These are phyloP conservation scores for Tremella mesenterica DNA, from an alignment of 768 basidiomycete species.

Conservation along the genomic window DNA sequence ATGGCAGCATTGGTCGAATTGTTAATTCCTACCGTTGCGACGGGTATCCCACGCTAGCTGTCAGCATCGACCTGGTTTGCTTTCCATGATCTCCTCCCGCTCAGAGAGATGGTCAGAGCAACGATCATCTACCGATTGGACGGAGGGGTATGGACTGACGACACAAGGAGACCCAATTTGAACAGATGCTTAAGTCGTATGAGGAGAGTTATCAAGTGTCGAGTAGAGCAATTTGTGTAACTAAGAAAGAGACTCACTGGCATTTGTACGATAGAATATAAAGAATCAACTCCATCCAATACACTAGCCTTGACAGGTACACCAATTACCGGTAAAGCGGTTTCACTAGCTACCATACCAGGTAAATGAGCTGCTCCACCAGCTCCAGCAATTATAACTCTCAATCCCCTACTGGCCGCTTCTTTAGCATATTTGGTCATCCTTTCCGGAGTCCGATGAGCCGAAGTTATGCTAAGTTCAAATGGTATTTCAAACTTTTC, in stretches of 20 bases:
- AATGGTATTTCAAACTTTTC: slow-evolving; percentile 75
- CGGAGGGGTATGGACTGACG: too few species aligned
- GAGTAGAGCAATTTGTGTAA: too few species aligned
- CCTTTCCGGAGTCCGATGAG: slow-evolving; percentile 85
- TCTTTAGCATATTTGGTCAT: slow-evolving; percentile 71
- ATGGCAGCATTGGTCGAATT: slow-evolving; percentile 89
- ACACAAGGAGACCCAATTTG: too few species aligned
- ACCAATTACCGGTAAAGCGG: slow-evolving; percentile 81
- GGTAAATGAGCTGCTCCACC: slow-evolving; percentile 98
- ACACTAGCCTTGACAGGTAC: slow-evolving; percentile 93
- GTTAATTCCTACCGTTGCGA: slow-evolving; percentile 94
- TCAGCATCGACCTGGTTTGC: slow-evolving; percentile 1
- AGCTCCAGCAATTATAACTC: slow-evolving; percentile 83
- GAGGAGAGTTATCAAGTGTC: too few species aligned
- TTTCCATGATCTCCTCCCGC: background rate
- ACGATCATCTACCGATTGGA: too few species aligned
- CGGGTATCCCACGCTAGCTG: slow-evolving; percentile 80
- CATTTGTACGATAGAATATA: slow-evolving; percentile 98
- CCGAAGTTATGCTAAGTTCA: slow-evolving; percentile 91
- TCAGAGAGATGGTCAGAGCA: background rate
- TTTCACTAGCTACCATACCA: slow-evolving; percentile 96
- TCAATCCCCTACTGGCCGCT: slow-evolving; percentile 51
- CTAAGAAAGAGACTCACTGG: slow-evolving; percentile 57
- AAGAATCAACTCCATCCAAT: slow-evolving; percentile 90
- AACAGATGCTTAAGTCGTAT: too few species aligned